These are phyloP conservation scores for Pythium brachiatum DNA, from an alignment of 352 stramenopile species.

Conservation along the genomic window DNA sequence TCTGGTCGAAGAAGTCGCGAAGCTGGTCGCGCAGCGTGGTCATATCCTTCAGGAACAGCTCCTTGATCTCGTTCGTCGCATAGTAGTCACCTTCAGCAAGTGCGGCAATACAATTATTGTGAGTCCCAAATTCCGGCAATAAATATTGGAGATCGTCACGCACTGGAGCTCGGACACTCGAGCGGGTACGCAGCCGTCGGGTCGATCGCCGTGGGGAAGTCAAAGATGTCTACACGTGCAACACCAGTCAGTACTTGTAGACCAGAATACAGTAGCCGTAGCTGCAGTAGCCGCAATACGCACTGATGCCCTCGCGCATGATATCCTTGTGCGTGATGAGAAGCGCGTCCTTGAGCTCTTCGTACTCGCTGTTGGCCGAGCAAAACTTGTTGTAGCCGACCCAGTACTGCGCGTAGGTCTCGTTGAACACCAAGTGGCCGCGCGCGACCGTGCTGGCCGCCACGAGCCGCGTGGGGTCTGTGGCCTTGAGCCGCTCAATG, in stretches of 20 bases:
- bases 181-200: conserved; percentile 55
- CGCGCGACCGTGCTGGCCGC: conserved; percentile 80
- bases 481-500: conserved; percentile 68
- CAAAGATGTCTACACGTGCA: conserved; percentile 42
- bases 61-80: conserved; percentile 60
- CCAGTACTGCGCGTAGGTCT: conserved; percentile 88
- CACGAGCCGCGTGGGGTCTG: conserved; percentile 76
- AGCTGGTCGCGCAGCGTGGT: conserved; percentile 57
- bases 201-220: conserved; percentile 61
- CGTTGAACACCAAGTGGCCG: conserved; percentile 84
- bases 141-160: conserved; percentile 14
- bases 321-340: conserved; percentile 72
- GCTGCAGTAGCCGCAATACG: too few species aligned
- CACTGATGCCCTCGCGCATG: conserved; percentile 72
- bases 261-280: too few species aligned
- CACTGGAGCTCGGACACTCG: conserved; percentile 60
- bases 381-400: conserved; percentile 89
- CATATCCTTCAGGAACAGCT: conserved; percentile 70
- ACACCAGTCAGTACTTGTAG: conserved; percentile 2
- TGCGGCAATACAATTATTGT: background rate
- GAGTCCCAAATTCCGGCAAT: background rate
- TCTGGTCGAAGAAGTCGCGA: conserved; percentile 77
- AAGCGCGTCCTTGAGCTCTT: conserved; percentile 67
- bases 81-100: conserved; percentile 54
- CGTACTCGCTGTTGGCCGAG: conserved; percentile 65